Base-by-base conservation (phyloP, 2,329 filamentous ascomycete species). In the Hymenoscyphus linearis region DNA sequence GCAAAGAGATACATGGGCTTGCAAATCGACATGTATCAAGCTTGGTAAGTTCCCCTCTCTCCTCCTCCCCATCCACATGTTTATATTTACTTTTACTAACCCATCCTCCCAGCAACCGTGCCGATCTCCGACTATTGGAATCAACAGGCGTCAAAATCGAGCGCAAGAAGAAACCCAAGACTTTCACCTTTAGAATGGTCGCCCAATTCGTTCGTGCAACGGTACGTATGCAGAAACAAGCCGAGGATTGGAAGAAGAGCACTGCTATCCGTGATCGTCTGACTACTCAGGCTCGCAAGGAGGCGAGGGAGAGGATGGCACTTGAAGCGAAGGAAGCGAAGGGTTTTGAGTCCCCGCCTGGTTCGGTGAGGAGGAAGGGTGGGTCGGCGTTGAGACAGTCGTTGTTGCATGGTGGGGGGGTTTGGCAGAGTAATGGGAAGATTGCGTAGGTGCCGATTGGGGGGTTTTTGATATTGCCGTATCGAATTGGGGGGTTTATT, bases 1-100 rank as follows among this genome's bases (percentile, higher is more conserved):
- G 91, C 91, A 65, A 99, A 99, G 81, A 85, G 83, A 67, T 93
- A 91, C 74, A 85, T 97, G 76, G 76, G 87, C 69, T 80, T 91
- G 74, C 86, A 91, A 75, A 85, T 96, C 59, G 86, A 92, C 68
- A 85, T 96, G 70, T 92, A 91, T 69, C 88, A 91, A 71, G 88
- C 91, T 77, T 98, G 93, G 93, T 97, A 87, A 68, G 90, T 87
- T 66, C 62, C 60, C 44, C 18, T 58, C 36, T 40, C 52, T 61
- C 10, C 55, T 16, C 10, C 3, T 34, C 16, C 16, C 22, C n/a
- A 13, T 53, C 13, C 44, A 31, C 63, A 50, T 60, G 64, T 53
- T 31, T 53, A 53, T 25, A n/a, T n/a, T n/a, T n/a, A n/a, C n/a
- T n/a, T n/a, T n/a, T n/a, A n/a, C n/a, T 53, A 53, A 53, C 52